Evolutionary conservation across 176 grass and related monocot genomes (phyloP), one percentile per base, ranked within the genome.

Genomic region (Triticum dicoccoides): DNA sequence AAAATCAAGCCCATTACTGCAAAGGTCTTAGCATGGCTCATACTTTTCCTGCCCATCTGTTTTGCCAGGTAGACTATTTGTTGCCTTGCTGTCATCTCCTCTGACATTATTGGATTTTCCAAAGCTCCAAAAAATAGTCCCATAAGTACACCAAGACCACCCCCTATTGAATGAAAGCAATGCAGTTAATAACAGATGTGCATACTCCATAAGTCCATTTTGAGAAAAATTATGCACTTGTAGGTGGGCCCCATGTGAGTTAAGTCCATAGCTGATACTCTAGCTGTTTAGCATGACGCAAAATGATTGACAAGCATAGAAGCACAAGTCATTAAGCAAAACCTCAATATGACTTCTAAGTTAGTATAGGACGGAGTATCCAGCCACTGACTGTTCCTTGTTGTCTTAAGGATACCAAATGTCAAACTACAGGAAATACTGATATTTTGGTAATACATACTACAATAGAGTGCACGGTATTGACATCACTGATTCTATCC

Each of bases 1-100:
- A 98, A 99, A 85, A 99, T 82, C 20, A 99, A 9, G 65, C 97
- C 92, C 94, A 96, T 96, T 63, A 99, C 66, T 74, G 90, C 97
- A 94, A 99, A 99, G 49, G 94, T 92, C 80, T 96, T 99, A 81
- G 94, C 92, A 73, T 91, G 91, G 68, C 87, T 88, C 65, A 89
- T 71, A 81, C 97, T 98, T 91, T 92, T 94, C 51, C 90, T 92
- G 47, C 97, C 94, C 92, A 98, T 98, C 82, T 96, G 92, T 77
- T 96, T 98, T 79, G 97, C 94, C 73, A 76, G 84, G 79, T 89
- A 94, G 84, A 92, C 84, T 27, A 98, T 82, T 88, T 98, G 93
- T 61, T 98, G 94, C 75, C 87, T 96, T 84, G 82, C 89, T 59
- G 92, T 90, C 93, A 98, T 94, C 81, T 96, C 88, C 20, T 94